These are phyloP conservation scores for Kazachstania africana DNA, from an alignment of 805 yeast species.

Conservation along the genomic window DNA sequence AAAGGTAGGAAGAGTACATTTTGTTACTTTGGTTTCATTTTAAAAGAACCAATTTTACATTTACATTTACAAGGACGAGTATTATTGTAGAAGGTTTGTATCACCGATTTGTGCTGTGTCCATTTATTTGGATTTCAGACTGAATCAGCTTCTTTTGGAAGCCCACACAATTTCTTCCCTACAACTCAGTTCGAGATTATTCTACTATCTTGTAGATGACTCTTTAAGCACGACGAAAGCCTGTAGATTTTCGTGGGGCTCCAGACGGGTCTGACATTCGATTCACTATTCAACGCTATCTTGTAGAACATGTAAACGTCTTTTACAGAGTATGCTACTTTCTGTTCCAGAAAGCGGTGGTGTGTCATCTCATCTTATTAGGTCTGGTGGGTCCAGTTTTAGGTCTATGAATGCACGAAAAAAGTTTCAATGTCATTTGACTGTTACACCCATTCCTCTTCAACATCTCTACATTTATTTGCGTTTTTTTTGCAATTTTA, in stretches of 20 bases:
- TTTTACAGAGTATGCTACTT: too few relatives aligned
- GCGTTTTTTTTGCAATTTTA: too few relatives aligned
- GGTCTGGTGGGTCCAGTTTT: too few relatives aligned
- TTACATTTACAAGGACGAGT: conserved; percentile 26
- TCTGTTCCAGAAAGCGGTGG: too few relatives aligned
- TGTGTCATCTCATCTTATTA: too few relatives aligned
- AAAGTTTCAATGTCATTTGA: too few relatives aligned
- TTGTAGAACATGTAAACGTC: too few relatives aligned
- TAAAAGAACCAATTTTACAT: conserved; percentile 17
- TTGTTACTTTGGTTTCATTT: too few relatives aligned
- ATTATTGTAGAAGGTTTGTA: conserved; percentile 30
- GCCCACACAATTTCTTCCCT: conserved; percentile 28
- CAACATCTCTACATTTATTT: too few relatives aligned
- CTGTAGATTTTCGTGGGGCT: conserved; percentile 15
- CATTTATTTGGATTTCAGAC: background rate
- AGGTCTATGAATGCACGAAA: too few relatives aligned
- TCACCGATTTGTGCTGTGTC: conserved; percentile 3
- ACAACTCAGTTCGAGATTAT: conserved; percentile 28
- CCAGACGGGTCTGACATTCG: conserved; percentile 19
- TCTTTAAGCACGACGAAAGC: conserved; percentile 11
- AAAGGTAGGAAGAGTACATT: too few relatives aligned
- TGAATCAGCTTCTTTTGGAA: conserved; percentile 1
- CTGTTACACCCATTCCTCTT: too few relatives aligned
- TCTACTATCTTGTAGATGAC: conserved; percentile 2
- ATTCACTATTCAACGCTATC: background rate